A percentile compares a stretch with the other conserved stretches of the same genome.
Conservation (phyloP, 1,139 yeast species). For the Saccharomyces hybrid region DNA sequence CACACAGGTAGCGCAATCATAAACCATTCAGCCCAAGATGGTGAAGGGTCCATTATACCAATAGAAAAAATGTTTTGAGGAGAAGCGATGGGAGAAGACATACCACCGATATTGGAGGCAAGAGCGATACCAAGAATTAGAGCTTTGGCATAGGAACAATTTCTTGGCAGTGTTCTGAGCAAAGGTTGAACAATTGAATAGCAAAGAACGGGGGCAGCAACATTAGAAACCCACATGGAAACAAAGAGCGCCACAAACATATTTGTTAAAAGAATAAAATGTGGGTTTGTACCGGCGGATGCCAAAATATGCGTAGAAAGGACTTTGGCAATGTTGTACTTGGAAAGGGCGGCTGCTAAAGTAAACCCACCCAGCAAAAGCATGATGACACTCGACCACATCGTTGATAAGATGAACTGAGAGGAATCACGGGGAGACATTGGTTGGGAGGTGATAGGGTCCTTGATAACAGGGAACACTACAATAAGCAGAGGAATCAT, state of each 20-base stretch:
- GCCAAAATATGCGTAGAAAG: constrained; percentile 74
- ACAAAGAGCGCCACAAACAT: constrained; percentile 81
- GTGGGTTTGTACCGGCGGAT: constrained; percentile 80
- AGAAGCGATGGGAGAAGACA: constrained; percentile 93
- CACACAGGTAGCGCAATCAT: constrained; percentile 77
- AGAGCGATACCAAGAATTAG: constrained; percentile 83
- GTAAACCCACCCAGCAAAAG: constrained; percentile 87
- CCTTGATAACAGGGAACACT: constrained; percentile 58
- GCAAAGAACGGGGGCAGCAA: constrained; percentile 91
- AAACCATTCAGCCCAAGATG: constrained; percentile 96
- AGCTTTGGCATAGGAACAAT: constrained; percentile 72
- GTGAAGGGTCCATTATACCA: constrained; percentile 79
- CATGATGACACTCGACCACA: constrained; percentile 96
- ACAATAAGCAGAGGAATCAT: constrained; percentile 75
- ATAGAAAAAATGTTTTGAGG: constrained; percentile 91
- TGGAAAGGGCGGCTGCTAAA: constrained; percentile 86
- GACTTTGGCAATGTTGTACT: constrained; percentile 79
- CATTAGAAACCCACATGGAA: constrained; percentile 94
- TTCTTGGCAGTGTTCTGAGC: constrained; percentile 70
- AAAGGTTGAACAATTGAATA: constrained; percentile 85
- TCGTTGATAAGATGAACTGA: constrained; percentile 64
- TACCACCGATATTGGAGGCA: constrained; percentile 89
- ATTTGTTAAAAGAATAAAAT: constrained; percentile 62
- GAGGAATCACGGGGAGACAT: constrained; percentile 65
- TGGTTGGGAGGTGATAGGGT: constrained; percentile 39